A percentile compares a stretch with the other conserved stretches of the same genome.
These are phyloP conservation scores for Aegilops speltoides DNA, from an alignment of 176 grass and related monocot species.

Conservation along the genomic window DNA sequence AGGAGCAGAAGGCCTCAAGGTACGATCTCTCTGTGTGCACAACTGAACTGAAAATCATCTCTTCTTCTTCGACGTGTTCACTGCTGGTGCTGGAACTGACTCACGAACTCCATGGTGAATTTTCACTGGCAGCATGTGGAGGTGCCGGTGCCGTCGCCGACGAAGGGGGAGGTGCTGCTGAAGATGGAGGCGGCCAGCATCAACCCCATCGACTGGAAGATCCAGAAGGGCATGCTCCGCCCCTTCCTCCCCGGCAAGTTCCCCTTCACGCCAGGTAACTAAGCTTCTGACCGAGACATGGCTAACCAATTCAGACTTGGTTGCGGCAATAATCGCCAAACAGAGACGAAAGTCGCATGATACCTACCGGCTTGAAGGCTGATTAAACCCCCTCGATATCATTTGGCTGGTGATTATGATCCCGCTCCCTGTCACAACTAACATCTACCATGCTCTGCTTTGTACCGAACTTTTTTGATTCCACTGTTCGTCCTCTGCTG, in stretches of 20 bases:
- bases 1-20: conserved; percentile 61
- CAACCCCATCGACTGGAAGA: conserved; percentile 77
- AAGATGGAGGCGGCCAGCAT: conserved; percentile 70
- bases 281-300: not conserved
- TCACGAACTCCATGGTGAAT: not conserved
- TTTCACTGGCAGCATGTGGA: not conserved
- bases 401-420: not conserved
- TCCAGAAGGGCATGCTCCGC: conserved; percentile 60
- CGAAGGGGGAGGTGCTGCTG: conserved; percentile 57
- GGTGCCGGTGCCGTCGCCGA: conserved; percentile 53
- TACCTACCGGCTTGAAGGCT: not conserved
- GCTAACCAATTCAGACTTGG: not conserved
- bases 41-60: not conserved
- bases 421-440: not conserved
- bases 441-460: not conserved
- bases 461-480: not conserved
- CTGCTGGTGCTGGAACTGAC: not conserved
- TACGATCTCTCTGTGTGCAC: not conserved
- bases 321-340: not conserved
- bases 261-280: conserved; percentile 54
- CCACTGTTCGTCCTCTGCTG: too few relatives aligned
- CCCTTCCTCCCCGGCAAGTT: conserved; percentile 65
- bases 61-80: not conserved
- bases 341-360: not conserved
- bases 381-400: not conserved